phyloP scores from a whole-genome alignment of 495 filamentous ascomycete species.

The Aspergillus steynii region DNA sequence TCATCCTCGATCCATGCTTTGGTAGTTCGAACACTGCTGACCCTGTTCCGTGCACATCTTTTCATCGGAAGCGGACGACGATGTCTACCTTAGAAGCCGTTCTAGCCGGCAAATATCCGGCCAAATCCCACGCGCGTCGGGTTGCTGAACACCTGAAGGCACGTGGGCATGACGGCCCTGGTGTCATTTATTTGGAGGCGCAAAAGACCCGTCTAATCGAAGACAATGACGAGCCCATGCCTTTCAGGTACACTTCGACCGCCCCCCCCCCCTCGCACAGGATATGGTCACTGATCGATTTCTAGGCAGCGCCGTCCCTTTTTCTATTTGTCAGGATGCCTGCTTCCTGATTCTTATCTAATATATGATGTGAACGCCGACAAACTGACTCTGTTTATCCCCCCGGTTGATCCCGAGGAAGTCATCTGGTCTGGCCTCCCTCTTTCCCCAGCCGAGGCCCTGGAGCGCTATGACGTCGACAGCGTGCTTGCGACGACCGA shows the following conservation, averaged over 20 bases:
- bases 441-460: conserved; percentile 69
- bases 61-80: conserved; percentile 6
- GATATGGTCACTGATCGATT: neutral
- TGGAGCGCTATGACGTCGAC: conserved; percentile 80
- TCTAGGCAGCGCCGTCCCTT: conserved; percentile 85
- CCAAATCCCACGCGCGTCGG: conserved; percentile 79
- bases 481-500: conserved; percentile 67
- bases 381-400: conserved; percentile 87
- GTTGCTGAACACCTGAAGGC: conserved; percentile 72
- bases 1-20: neutral
- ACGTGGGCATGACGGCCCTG: conserved; percentile 31
- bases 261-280: neutral
- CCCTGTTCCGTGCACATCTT: neutral
- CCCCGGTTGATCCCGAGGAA: conserved; percentile 79
- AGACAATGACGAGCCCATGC: conserved; percentile 77
- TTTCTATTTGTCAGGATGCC: conserved; percentile 91
- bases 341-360: conserved; percentile 76
- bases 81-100: conserved; percentile 47
- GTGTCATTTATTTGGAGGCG: conserved; percentile 79
- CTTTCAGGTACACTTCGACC: conserved; percentile 62
- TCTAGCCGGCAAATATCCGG: conserved; percentile 83
- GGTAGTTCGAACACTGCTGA: neutral
- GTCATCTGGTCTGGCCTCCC: conserved; percentile 98
- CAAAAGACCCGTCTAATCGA: conserved; percentile 75
- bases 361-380: conserved; percentile 73